Evolutionary conservation across 1,284 basidiomycete species (phyloP).

Genomic region (Pseudozyma flocculosa): DNA sequence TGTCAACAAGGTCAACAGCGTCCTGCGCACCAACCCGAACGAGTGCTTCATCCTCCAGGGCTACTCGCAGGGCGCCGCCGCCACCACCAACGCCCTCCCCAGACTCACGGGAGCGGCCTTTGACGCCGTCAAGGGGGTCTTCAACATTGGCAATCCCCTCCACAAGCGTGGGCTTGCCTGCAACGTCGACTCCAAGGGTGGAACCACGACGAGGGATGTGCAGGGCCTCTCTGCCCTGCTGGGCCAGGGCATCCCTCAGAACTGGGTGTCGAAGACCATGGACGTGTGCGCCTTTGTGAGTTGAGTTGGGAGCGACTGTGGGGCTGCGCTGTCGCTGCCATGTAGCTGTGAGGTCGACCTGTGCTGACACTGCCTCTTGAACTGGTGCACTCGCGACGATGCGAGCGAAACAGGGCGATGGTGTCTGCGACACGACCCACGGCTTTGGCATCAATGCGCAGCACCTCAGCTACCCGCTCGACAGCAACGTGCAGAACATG

Average conservation of each 20-base stretch:
- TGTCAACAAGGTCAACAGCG: slow-evolving; percentile 15
- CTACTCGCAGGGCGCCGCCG: slow-evolving; percentile 52
- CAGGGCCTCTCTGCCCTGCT: slow-evolving; percentile 21
- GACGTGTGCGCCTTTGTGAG: slow-evolving; percentile 45
- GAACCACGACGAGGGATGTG: slow-evolving; percentile 36
- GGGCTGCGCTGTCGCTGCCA: too few species aligned
- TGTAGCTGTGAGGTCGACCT: too few species aligned
- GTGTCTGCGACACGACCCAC: slow-evolving; percentile 44
- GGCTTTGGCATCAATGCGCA: slow-evolving; percentile 39
- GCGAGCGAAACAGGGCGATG: slow-evolving; percentile 46
- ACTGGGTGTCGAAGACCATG: slow-evolving; percentile 49
- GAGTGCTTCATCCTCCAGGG: slow-evolving; percentile 35
- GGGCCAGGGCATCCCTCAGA: slow-evolving; percentile 31
- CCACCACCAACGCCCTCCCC: slow-evolving; percentile 46
- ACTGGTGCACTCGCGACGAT: too few species aligned
- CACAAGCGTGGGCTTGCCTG: slow-evolving; percentile 47
- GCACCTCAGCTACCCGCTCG: too few species aligned
- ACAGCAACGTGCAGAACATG: too few species aligned
- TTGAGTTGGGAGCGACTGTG: too few species aligned
- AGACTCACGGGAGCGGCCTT: slow-evolving; percentile 28
- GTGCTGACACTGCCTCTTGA: too few species aligned
- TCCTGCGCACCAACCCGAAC: slow-evolving; percentile 11
- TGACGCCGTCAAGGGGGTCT: slow-evolving; percentile 54
- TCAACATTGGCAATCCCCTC: slow-evolving; percentile 53
- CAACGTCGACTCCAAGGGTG: slow-evolving; percentile 51